A percentile compares a stretch with the other conserved stretches of the same genome.
Evolutionary conservation across 177 flowering plant species (phyloP).

Genomic region (Vitis hybrid): DNA sequence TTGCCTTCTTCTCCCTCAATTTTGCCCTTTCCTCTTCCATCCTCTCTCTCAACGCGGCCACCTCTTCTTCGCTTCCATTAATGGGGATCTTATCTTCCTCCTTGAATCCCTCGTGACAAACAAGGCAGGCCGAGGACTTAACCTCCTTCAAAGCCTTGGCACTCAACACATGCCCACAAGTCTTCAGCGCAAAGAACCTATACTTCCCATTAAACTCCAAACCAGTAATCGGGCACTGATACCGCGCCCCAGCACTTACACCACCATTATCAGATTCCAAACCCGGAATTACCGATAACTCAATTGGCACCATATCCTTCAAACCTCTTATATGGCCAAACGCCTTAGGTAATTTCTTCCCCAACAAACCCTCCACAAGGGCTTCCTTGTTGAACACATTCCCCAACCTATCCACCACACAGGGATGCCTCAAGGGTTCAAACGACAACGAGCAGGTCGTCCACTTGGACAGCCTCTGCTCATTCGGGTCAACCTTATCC

Average conservation of each 20-base stretch:
- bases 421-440: constrained; percentile 76
- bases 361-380: constrained; percentile 72
- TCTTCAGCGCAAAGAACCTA: constrained; percentile 63
- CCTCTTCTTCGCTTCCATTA: constrained; percentile 86
- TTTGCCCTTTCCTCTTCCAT: constrained; percentile 67
- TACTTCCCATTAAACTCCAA: constrained; percentile 87
- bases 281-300: constrained; percentile 51
- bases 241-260: constrained; percentile 28
- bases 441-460: constrained; percentile 67
- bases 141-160: constrained; percentile 93
- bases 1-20: constrained; percentile 54
- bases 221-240: constrained; percentile 89
- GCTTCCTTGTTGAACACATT: constrained; percentile 84
- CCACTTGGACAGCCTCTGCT: constrained; percentile 78
- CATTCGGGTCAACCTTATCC: constrained; percentile 92
- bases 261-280: constrained; percentile 19
- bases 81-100: constrained; percentile 80
- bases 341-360: constrained; percentile 69
- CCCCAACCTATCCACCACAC: constrained; percentile 76
- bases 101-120: constrained; percentile 61
- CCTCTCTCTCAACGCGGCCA: constrained; percentile 60
- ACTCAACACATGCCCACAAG: constrained; percentile 95
- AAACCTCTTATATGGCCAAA: constrained; percentile 82
- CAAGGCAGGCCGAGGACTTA: constrained; percentile 66
- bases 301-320: constrained; percentile 75